Evolutionary conservation across 257 asterid genomes (phyloP).

Genomic region (Haberlea rhodopensis): DNA sequence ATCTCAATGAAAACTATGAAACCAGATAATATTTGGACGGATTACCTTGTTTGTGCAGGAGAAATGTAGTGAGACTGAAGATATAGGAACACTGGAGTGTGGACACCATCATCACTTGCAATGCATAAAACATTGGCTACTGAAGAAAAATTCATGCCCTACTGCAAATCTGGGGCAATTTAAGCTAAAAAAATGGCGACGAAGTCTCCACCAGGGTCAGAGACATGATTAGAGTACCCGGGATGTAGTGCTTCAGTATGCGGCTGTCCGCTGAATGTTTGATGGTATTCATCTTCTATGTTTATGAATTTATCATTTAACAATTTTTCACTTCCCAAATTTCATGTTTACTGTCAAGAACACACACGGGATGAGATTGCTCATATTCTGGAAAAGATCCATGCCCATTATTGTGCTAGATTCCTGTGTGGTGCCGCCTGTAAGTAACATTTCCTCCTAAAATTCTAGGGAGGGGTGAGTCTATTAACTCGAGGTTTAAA

Average conservation of each 20-base stretch:
- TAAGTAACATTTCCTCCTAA: too few relatives aligned
- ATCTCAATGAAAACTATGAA: slow-evolving; percentile 1
- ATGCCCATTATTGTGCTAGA: not conserved
- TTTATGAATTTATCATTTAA: too few relatives aligned
- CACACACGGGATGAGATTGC: not conserved
- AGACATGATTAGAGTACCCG: not conserved
- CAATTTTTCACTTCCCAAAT: not conserved
- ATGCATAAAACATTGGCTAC: slow-evolving; percentile 72
- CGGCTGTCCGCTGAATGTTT: too few relatives aligned
- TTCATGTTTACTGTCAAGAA: not conserved
- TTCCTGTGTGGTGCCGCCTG: too few relatives aligned
- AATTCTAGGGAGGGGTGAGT: too few relatives aligned
- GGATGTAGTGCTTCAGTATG: not conserved
- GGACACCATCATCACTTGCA: slow-evolving; percentile 58
- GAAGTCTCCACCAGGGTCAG: not conserved
- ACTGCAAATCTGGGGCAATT: slow-evolving; percentile 48
- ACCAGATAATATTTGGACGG: not conserved
- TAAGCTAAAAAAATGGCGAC: not conserved
- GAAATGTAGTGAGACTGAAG: slow-evolving; percentile 34
- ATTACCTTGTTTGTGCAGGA: slow-evolving; percentile 36
- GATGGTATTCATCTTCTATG: too few relatives aligned
- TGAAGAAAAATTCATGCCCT: slow-evolving; percentile 54
- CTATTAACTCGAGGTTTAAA: too few relatives aligned
- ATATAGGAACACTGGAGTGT: slow-evolving; percentile 43
- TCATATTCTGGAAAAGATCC: not conserved